Percentiles rank a stretch among this genome's conserved stretches.
Conservation (phyloP, 352 stramenopile species). For the Phytophthora kernoviae region DNA sequence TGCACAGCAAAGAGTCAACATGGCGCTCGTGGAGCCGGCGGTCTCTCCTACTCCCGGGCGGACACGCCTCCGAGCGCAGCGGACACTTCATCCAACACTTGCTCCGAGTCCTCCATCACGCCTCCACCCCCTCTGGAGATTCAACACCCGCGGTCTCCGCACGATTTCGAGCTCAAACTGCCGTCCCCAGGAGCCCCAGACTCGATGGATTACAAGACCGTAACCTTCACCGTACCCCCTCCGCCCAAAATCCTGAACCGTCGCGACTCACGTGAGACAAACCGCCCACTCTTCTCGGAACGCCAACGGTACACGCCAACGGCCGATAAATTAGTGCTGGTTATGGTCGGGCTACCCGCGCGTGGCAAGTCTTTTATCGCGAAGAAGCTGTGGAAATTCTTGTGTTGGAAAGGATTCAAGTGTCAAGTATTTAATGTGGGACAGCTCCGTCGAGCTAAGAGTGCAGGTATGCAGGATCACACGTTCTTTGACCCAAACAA, state of each 20-base stretch:
- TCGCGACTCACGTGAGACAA: constrained; percentile 30
- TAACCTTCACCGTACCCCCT: constrained; percentile 38
- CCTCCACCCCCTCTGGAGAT: too few relatives aligned
- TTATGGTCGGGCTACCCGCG: constrained; percentile 95
- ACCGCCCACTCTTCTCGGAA: constrained; percentile 61
- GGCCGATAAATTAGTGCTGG: constrained; percentile 94
- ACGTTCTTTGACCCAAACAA: constrained; percentile 95
- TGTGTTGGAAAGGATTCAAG: constrained; percentile 82
- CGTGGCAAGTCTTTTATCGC: constrained; percentile 97
- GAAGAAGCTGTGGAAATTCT: constrained; percentile 88
- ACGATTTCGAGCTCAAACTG: constrained; percentile 2
- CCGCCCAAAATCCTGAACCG: constrained; percentile 19
- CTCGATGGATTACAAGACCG: constrained; percentile 50
- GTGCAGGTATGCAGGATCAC: constrained; percentile 74
- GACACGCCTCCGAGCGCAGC: not conserved
- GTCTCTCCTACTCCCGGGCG: not conserved
- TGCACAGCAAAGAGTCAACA: not conserved
- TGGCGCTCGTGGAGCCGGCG: not conserved
- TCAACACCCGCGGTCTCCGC: not conserved
- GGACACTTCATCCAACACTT: too few relatives aligned
- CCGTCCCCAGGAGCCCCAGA: constrained; percentile 36
- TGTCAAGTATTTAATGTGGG: constrained; percentile 95
- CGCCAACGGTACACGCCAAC: constrained; percentile 79
- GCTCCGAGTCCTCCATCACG: too few relatives aligned
- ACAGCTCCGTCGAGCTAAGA: constrained; percentile 90